A percentile compares a stretch with the other conserved stretches of the same genome.
These are phyloP conservation scores for Xanthoparmelia taractica DNA, from an alignment of 495 filamentous ascomycete genomes.

Conservation along the genomic window DNA sequence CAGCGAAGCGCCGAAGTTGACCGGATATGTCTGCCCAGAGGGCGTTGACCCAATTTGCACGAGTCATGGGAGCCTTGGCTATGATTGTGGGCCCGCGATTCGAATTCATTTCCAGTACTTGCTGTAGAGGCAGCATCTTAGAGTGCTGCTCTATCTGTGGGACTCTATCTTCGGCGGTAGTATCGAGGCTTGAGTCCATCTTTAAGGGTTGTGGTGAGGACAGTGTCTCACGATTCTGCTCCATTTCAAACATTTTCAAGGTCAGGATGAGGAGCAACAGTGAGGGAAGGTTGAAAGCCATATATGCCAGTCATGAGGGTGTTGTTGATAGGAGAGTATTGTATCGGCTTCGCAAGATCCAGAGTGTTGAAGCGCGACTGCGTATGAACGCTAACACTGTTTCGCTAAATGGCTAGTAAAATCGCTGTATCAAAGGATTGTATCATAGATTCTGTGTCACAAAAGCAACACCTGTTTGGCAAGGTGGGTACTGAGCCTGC, in stretches of 20 bases:
- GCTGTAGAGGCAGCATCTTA: background rate
- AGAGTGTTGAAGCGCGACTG: background rate
- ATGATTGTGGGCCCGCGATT: background rate
- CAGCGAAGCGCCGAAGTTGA: background rate
- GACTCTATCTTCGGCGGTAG: background rate
- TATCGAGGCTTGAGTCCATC: background rate
- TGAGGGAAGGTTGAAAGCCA: background rate
- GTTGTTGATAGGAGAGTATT: background rate
- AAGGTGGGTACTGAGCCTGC: background rate
- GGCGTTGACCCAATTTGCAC: constrained; percentile 1
- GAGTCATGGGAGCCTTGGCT: background rate
- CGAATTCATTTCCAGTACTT: background rate
- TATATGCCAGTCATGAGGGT: background rate
- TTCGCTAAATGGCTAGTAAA: background rate
- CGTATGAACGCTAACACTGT: background rate
- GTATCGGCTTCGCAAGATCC: background rate
- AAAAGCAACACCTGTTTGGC: background rate
- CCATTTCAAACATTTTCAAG: background rate
- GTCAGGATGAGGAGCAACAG: background rate
- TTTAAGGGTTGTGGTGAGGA: background rate
- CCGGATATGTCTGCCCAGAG: constrained; percentile 5
- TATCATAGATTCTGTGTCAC: background rate
- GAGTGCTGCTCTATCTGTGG: background rate
- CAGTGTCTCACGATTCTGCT: background rate
- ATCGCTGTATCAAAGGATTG: too few relatives aligned